Evolutionary conservation across 1,284 basidiomycete genomes (phyloP), one percentile per base, ranked within the genome.

Genomic region (Cryptococcus jaspeensis): DNA sequence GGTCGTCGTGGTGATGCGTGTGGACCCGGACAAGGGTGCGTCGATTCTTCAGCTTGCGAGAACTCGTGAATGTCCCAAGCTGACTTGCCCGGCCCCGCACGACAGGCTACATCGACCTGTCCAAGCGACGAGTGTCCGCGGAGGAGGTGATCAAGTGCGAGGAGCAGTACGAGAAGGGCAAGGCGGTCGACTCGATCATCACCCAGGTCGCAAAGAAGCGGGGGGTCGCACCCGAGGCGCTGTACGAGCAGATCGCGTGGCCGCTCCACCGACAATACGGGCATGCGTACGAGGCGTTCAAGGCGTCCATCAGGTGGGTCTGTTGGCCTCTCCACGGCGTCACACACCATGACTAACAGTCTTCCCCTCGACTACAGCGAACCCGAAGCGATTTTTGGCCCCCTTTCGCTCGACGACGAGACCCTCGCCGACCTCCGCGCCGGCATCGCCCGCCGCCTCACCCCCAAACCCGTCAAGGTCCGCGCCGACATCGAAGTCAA

Each of bases 131-230:
- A 71, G 95, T 99, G n/a, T 97, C 94, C 11, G 90, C 95, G 11
- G 96, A 99, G 77, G 95, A 99, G 77, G 95, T 99, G 69, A 86
- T 89, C 50, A 97, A 97, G 81, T 99, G 96, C 80, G 96, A 99
- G 78, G 95, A 98, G 73, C 87, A 92, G 52, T 99, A 92, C 80
- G 94, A 94, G 84, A 99, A 99, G 80, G 93, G 92, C 43, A 96
- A 96, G 80, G 87, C 90, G 4, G 92, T 95, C 43, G 87, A 91
- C 53, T 93, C 90, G 15, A 96, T 97, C 76, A 86, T 96, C 78
- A 86, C 90, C 25, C 92, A 97, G 74, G 94, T 97, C 55, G 90
- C 92, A 1, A 92, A 92, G 50, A 92, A 92, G 78, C 78, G 90
- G 35, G 85, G 76, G 40, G 71, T 78, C 18, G 77, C 79, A 18